phyloP scores from a whole-genome alignment of 805 yeast genomes.

The Wickerhamiella slavikovae region DNA sequence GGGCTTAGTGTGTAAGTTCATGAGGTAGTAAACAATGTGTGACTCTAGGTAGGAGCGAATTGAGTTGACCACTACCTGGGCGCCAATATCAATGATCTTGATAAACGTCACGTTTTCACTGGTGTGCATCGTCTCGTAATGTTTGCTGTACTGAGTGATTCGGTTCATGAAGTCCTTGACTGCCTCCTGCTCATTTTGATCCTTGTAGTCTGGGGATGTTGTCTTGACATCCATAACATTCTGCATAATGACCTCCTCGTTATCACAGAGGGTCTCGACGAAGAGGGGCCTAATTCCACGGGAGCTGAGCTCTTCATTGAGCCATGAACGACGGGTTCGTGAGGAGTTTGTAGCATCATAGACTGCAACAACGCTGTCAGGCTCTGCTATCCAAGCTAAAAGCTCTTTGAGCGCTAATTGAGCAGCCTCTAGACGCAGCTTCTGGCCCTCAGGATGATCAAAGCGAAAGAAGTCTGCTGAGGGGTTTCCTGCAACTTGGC shows the following conservation, averaged over 20 bases:
- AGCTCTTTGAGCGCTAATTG: constrained; percentile 54
- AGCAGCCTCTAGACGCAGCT: constrained; percentile 48
- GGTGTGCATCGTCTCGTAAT: constrained; percentile 50
- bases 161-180: constrained; percentile 50
- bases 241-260: constrained; percentile 51
- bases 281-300: constrained; percentile 71
- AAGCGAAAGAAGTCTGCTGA: constrained; percentile 64
- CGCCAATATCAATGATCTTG: constrained; percentile 69
- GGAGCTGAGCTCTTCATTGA: constrained; percentile 20
- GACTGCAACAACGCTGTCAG: constrained; percentile 75
- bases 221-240: constrained; percentile 76
- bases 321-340: constrained; percentile 41
- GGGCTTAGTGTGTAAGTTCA: constrained; percentile 88
- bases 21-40: constrained; percentile 82
- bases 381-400: constrained; percentile 68
- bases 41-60: constrained; percentile 80
- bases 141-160: constrained; percentile 50
- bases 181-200: constrained; percentile 51
- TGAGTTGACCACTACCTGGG: constrained; percentile 71
- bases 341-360: constrained; percentile 90
- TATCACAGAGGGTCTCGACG: constrained; percentile 81
- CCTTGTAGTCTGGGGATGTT: constrained; percentile 62
- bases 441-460: constrained; percentile 40
- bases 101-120: constrained; percentile 48
- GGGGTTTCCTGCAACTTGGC: constrained; percentile 40